Conservation (phyloP, 2,329 filamentous ascomycete genomes). For the Curvularia eragrostidis region DNA sequence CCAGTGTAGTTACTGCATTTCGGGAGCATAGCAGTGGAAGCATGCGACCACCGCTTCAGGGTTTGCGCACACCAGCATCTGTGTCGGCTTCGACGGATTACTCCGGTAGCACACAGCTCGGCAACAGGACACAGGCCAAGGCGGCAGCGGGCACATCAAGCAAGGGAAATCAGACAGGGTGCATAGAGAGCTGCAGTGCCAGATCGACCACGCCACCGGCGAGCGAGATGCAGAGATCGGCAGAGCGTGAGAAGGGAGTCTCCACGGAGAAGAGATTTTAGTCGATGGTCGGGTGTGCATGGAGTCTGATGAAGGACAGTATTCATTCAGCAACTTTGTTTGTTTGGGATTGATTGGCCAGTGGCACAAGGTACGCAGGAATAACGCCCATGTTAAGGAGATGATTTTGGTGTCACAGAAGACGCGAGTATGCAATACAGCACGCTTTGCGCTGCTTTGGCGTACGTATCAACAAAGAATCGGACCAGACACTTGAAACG, state of each 20-base stretch:
- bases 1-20: constrained; percentile 41
- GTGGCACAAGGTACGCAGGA: constrained; percentile 2
- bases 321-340: background rate
- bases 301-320: background rate
- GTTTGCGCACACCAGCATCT: constrained; percentile 17
- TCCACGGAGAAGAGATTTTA: background rate
- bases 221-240: constrained; percentile 1
- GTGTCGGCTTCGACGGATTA: constrained; percentile 20
- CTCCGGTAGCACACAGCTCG: constrained; percentile 27
- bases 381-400: background rate
- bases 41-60: constrained; percentile 17
- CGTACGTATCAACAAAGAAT: background rate
- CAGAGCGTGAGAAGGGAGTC: constrained; percentile 8
- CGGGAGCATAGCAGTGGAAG: constrained; percentile 26
- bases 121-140: constrained; percentile 31
- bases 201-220: constrained; percentile 11
- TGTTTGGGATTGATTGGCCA: constrained; percentile 14
- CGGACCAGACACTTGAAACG: background rate
- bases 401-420: constrained; percentile 2
- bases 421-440: background rate
- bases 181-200: constrained; percentile 9
- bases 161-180: constrained; percentile 14
- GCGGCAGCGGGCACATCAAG: constrained; percentile 27
- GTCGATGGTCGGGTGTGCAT: background rate
- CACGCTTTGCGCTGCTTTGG: background rate